Evolutionary conservation across 2,329 filamentous ascomycete species (phyloP), one percentile per base, ranked within the genome.

Genomic region (Ambrosiella cleistominuta): DNA sequence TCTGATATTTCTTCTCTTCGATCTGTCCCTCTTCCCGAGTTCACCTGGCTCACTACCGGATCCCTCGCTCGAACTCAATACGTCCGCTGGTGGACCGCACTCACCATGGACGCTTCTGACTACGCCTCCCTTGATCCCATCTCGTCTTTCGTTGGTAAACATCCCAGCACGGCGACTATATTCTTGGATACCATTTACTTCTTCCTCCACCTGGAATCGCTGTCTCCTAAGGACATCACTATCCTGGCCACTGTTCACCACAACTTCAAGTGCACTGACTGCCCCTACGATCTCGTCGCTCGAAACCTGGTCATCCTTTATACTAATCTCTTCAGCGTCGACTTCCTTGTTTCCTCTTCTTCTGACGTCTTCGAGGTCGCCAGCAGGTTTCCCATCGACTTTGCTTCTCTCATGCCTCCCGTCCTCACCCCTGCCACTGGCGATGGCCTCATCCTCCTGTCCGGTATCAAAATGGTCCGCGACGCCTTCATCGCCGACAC

Each of bases 401-500:
- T 61, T 11, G 36, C 13, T 19, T 15, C 27, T 11, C 15, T 61
- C n/a, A 61, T 61, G 56, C 38, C 15, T 27, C 19, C 53, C 9
- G 49, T 50, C 2, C 53, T 61, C 7, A 61, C 59, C 8, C 59
- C 59, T 15, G 59, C 56, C 1, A 47, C 51, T 15, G 56, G 56
- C 37, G 52, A 58, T 36, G 56, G 52, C 2, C 40, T 61, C 27
- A 56, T 61, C 49, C 38, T 58, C 17, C 53, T 61, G 9, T 56
- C 52, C 36, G 59, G 59, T n/a, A 49, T 61, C n/a, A 57, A 58
- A 39, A 61, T 58, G 51, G 52, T 61, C 19, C 56, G 56, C 12
- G 59, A 61, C 15, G 54, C 54, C 15, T 35, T 60, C 39, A 44
- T 49, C 13, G 51, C 27, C 3, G 27, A 27, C 27, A 27, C 39